These are phyloP conservation scores for Aspergillus ustus DNA, from an alignment of 2,329 filamentous ascomycete genomes.

Conservation along the genomic window DNA sequence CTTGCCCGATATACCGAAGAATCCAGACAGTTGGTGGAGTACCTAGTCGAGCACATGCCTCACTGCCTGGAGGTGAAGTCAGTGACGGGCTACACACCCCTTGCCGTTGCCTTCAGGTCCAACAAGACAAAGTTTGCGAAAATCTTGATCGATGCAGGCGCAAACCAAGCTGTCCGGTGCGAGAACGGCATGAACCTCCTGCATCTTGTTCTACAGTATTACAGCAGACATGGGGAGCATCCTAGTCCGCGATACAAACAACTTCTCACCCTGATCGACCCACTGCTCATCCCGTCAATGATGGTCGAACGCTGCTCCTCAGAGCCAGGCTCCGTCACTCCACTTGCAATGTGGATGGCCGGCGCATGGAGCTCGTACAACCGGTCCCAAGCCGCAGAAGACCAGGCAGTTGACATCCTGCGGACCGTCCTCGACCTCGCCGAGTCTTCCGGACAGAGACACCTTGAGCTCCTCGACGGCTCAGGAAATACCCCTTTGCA, in stretches of 20 bases:
- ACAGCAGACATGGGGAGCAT: conserved; percentile 52
- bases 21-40: conserved; percentile 63
- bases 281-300: conserved; percentile 50
- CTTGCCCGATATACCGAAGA: conserved; percentile 49
- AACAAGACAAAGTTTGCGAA: conserved; percentile 46
- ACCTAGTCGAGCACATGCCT: conserved; percentile 67
- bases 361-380: background rate
- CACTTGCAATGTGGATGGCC: conserved; percentile 65
- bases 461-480: conserved; percentile 52
- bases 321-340: conserved; percentile 33
- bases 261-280: conserved; percentile 52
- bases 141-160: conserved; percentile 68
- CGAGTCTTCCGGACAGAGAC: conserved; percentile 51
- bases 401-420: background rate
- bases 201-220: conserved; percentile 57
- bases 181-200: conserved; percentile 68
- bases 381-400: background rate
- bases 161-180: conserved; percentile 70
- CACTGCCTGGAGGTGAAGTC: conserved; percentile 65
- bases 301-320: conserved; percentile 37
- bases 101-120: conserved; percentile 68
- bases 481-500: conserved; percentile 52
- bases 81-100: conserved; percentile 58
- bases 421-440: conserved; percentile 47
- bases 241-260: conserved; percentile 63